A percentile compares a stretch with the other conserved stretches of the same genome.
Evolutionary conservation across 1,284 basidiomycete genomes (phyloP).

Genomic region (Malassezia slooffiae): DNA sequence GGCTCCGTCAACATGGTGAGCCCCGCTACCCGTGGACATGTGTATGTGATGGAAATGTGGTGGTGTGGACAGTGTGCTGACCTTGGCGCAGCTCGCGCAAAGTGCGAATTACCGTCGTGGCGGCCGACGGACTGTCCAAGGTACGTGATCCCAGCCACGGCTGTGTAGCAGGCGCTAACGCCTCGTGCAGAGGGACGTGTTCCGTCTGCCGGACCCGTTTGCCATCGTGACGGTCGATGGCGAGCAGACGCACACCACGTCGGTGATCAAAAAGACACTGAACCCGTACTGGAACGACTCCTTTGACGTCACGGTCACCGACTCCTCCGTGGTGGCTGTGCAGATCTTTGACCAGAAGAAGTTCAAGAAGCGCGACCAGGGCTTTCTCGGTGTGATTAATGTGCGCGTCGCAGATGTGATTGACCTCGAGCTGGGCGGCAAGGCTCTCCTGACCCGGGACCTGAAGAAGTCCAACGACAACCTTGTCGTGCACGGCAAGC

Average conservation of each 20-base stretch:
- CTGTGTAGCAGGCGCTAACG: background rate
- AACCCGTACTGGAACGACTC: conserved; percentile 47
- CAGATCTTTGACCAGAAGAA: conserved; percentile 96
- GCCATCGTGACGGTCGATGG: conserved; percentile 88
- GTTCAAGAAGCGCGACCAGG: conserved; percentile 88
- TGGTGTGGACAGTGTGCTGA: no score
- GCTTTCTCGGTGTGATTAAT: conserved; percentile 87
- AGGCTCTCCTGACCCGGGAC: conserved; percentile 55
- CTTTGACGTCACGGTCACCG: conserved; percentile 59
- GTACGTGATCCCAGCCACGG: conserved; percentile 4
- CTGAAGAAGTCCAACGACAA: conserved; percentile 46
- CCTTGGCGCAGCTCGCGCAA: conserved; percentile 23
- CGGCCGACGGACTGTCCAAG: conserved; percentile 43
- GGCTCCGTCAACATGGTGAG: conserved; percentile 29
- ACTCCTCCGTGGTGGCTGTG: conserved; percentile 78
- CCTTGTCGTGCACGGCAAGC: conserved; percentile 46
- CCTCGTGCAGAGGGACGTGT: conserved; percentile 37
- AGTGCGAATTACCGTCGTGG: conserved; percentile 44
- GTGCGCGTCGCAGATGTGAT: conserved; percentile 78
- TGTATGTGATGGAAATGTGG: conserved; percentile 9
- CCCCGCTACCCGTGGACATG: conserved; percentile 26
- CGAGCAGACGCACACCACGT: conserved; percentile 83
- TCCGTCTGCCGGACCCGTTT: conserved; percentile 80
- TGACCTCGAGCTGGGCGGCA: conserved; percentile 75
- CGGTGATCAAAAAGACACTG: conserved; percentile 46